Evolutionary conservation across 73 alveolate species (phyloP).

Genomic region (Effrenium voratum): DNA sequence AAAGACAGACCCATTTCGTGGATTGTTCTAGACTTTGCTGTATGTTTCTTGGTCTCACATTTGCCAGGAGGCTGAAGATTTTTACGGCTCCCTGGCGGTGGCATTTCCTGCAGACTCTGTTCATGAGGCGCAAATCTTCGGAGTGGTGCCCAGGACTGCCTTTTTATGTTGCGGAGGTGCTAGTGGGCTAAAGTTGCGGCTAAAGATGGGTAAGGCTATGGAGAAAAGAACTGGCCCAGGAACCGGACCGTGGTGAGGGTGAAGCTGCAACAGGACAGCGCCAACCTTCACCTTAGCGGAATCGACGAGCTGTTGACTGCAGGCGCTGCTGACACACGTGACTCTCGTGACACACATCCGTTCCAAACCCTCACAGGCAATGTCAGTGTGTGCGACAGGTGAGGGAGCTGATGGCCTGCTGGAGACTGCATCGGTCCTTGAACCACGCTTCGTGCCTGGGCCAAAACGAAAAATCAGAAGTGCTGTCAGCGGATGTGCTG

Average conservation of each 20-base stretch:
- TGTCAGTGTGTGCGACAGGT: not conserved
- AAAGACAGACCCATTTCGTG: not conserved
- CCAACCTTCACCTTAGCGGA: conserved; percentile 52
- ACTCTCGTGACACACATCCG: too few species aligned
- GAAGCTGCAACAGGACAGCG: conserved; percentile 57
- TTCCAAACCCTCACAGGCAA: too few species aligned
- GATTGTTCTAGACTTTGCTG: not conserved
- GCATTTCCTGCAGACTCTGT: conserved; percentile 86
- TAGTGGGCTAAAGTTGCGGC: too few species aligned
- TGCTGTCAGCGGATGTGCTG: not conserved
- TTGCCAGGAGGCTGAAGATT: conserved; percentile 16
- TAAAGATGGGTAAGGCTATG: not conserved
- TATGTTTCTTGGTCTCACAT: not conserved
- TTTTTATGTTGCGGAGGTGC: not conserved
- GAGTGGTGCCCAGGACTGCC: conserved; percentile 49
- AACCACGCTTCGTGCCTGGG: conserved; percentile 36
- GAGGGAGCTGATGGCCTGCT: conserved; percentile 71
- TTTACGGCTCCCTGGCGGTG: conserved; percentile 39
- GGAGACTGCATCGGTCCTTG: conserved; percentile 71
- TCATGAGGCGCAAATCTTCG: conserved; percentile 61
- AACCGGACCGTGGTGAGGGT: conserved; percentile 77
- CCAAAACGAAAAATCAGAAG: not conserved
- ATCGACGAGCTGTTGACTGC: conserved; percentile 50
- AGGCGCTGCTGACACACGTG: too few species aligned
- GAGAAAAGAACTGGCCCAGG: not conserved